phyloP scores from a whole-genome alignment of 768 basidiomycete genomes.

The Mycena galericulata region DNA sequence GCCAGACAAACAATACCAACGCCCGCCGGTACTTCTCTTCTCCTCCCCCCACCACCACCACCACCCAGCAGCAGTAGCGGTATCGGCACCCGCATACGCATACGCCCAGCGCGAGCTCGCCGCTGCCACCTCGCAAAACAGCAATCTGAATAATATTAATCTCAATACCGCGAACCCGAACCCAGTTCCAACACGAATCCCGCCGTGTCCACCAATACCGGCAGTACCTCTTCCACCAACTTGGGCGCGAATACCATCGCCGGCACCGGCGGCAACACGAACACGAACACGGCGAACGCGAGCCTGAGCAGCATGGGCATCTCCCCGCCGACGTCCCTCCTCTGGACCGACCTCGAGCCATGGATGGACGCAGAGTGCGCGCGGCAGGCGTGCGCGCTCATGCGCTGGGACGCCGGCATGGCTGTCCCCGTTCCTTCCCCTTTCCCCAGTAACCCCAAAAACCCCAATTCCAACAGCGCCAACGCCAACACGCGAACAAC shows the following conservation, averaged over 20 bases:
- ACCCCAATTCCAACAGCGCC: too few relatives aligned
- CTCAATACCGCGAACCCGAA: too few relatives aligned
- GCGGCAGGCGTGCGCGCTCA: slow-evolving; percentile 85
- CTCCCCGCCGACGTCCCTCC: slow-evolving; percentile 60
- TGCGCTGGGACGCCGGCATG: slow-evolving; percentile 88
- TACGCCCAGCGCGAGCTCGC: not conserved
- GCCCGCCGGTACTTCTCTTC: slow-evolving; percentile 42
- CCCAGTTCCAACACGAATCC: too few relatives aligned
- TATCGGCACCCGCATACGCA: not conserved
- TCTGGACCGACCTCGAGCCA: slow-evolving; percentile 89
- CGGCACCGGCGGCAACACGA: not conserved
- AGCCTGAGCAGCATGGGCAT: not conserved
- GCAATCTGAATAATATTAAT: too few relatives aligned
- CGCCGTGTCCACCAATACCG: not conserved
- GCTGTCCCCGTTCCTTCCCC: slow-evolving; percentile 46
- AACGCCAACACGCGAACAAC: slow-evolving; percentile 26
- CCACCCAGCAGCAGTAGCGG: slow-evolving; percentile 27
- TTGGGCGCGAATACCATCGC: too few relatives aligned
- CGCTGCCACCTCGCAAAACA: not conserved
- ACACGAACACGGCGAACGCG: not conserved
- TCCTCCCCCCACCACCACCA: slow-evolving; percentile 62
- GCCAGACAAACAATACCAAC: slow-evolving; percentile 19
- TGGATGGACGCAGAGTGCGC: slow-evolving; percentile 99
- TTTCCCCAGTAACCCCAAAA: too few relatives aligned
- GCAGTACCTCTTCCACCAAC: too few relatives aligned